phyloP scores from a whole-genome alignment of 768 basidiomycete species.

The Suillus brevipes region DNA sequence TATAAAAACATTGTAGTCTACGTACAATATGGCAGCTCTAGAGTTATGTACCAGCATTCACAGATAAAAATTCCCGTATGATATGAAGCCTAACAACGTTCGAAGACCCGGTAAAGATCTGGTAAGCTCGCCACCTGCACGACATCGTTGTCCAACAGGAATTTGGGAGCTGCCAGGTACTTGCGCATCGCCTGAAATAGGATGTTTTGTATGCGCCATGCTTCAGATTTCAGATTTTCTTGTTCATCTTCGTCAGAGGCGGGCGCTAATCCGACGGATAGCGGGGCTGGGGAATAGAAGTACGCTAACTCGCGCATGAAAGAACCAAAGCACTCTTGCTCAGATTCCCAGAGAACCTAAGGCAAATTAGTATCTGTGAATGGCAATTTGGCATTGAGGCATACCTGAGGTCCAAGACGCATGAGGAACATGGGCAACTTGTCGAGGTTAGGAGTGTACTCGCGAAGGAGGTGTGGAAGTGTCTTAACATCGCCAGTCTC shows the following conservation, averaged over 20 bases:
- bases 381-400: slow-evolving; percentile 2
- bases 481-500: slow-evolving; percentile 67
- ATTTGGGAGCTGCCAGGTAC: slow-evolving; percentile 69
- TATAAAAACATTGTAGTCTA: neutral
- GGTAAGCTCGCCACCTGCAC: slow-evolving; percentile 89
- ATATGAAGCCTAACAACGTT: slow-evolving; percentile 63
- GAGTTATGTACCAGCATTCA: neutral
- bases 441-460: slow-evolving; percentile 89
- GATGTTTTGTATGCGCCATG: slow-evolving; percentile 90
- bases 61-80: neutral
- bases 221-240: slow-evolving; percentile 52
- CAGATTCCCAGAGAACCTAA: slow-evolving; percentile 87
- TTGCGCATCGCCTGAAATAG: slow-evolving; percentile 84
- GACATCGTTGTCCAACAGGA: slow-evolving; percentile 68
- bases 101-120: slow-evolving; percentile 92
- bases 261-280: slow-evolving; percentile 17
- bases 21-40: neutral
- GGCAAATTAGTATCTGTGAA: slow-evolving; percentile 4
- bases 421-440: slow-evolving; percentile 88
- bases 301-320: slow-evolving; percentile 89
- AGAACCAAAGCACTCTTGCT: slow-evolving; percentile 80
- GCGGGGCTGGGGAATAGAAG: slow-evolving; percentile 71
- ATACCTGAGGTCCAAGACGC: slow-evolving; percentile 88
- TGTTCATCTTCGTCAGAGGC: slow-evolving; percentile 38
- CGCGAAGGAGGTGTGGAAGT: slow-evolving; percentile 80